A percentile compares a stretch with the other conserved stretches of the same genome.
phyloP scores from a whole-genome alignment of 768 basidiomycete species.

The Tylopilus cervinicoccineus region DNA sequence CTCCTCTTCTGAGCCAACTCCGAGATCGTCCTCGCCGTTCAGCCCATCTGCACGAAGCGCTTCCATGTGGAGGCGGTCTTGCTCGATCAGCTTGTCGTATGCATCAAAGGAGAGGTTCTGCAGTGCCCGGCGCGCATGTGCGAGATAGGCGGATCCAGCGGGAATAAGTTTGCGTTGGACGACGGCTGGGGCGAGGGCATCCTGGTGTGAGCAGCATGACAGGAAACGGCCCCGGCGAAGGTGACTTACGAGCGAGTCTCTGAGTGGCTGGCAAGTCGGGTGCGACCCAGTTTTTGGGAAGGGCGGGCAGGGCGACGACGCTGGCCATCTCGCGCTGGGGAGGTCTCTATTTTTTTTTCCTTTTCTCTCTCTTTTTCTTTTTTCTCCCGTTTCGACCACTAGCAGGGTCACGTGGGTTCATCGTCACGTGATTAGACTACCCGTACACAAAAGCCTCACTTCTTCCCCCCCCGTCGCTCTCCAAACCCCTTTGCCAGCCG shows the following conservation, averaged over 20 bases:
- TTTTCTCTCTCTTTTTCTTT: neutral
- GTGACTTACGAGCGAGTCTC: conserved; percentile 26
- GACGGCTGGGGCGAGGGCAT: conserved; percentile 15
- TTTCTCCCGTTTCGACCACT: too few relatives aligned
- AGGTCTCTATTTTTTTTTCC: neutral
- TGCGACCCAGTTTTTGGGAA: conserved; percentile 21
- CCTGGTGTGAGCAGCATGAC: conserved; percentile 6
- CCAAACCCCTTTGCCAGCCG: conserved; percentile 27
- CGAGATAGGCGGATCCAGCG: conserved; percentile 84
- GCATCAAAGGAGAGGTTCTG: conserved; percentile 80
- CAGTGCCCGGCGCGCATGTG: conserved; percentile 70
- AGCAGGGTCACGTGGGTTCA: too few relatives aligned
- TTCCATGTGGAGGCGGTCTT: conserved; percentile 48
- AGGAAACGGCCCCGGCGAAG: neutral
- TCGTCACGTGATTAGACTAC: neutral
- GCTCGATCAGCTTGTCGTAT: conserved; percentile 65
- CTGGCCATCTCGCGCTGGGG: conserved; percentile 18
- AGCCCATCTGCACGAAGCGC: conserved; percentile 45
- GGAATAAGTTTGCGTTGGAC: conserved; percentile 62
- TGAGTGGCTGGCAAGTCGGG: conserved; percentile 13
- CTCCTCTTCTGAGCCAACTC: conserved; percentile 91
- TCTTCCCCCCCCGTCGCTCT: conserved; percentile 19
- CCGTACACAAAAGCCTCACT: neutral
- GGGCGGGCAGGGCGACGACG: conserved; percentile 23
- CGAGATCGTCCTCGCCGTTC: conserved; percentile 75